Base-by-base conservation (phyloP, 768 basidiomycete species). In the Termitomyces sp. region DNA sequence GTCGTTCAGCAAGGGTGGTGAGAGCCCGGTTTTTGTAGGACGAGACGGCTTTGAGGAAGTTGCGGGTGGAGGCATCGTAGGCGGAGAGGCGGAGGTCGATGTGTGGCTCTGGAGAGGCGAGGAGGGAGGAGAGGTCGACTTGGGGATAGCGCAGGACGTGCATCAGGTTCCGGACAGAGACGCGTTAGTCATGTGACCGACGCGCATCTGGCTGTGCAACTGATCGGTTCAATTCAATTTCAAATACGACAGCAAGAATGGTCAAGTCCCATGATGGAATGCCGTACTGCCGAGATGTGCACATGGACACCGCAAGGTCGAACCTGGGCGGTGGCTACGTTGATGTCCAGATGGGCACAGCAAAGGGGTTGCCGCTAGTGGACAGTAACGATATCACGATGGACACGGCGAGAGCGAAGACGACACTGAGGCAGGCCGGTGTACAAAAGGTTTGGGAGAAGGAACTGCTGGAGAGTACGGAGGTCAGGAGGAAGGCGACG, bases 401-500 rank as follows among this genome's bases (percentile, higher is more conserved):
- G 90, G 83, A 87, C 42, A 89, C 87, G 7, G 83, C 86, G 17
- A 79, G 80, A 56, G 78, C 74, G 1, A 79, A 75, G 25, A 74
- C 81, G 12, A 91, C 87, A 2, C 60, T 88, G 57, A 85, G 83
- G 67, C 78, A 80, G 49, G 80, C 77, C 14, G 83, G 81, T 9
- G 78, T 87, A 54, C 79, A 91, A 72, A 74, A 92, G 71, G 73
- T 87, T 20, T 94, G 94, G 94, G 95, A 99, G 75, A 83, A 82
- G 64, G 89, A 94, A 66, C 78, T 97, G 40, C 70, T 97, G 49
- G 88, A 92, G 43, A 94, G 86, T 62, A 73, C 87, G 14, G 97
- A 98, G 73, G 89, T 98, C 57, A 93, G 86, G 73, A 85, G 97
- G 59, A 98, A 99, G 73, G 91, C 96, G 1, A 98, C 96, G 1